Conservation (phyloP, 306 rosid species). For the Rosa rugosa region DNA sequence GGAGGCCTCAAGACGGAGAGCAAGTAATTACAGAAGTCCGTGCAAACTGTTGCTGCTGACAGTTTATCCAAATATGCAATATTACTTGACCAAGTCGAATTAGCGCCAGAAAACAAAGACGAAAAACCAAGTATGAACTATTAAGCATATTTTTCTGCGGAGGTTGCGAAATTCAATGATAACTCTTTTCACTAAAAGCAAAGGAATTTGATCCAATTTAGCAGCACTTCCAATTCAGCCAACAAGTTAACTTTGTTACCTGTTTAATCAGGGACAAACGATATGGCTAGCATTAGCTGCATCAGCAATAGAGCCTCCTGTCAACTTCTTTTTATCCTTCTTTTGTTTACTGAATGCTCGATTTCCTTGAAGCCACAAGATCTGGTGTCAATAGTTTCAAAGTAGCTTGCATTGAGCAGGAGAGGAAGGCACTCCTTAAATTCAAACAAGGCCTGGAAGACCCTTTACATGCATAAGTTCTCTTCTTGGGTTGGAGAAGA, state of each 20-base stretch:
- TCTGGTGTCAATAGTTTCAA: neutral
- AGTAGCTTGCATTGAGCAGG: neutral
- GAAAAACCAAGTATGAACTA: too few relatives aligned
- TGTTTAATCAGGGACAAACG: neutral
- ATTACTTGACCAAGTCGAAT: neutral
- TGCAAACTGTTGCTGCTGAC: neutral
- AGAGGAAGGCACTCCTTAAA: neutral
- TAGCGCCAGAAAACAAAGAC: too few relatives aligned
- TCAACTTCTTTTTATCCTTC: neutral
- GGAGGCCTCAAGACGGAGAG: neutral
- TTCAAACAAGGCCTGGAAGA: neutral
- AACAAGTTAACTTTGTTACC: neutral
- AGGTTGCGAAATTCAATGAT: neutral
- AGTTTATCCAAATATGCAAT: neutral
- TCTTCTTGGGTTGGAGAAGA: slow-evolving; percentile 26
- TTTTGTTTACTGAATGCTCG: neutral
- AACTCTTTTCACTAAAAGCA: too few relatives aligned
- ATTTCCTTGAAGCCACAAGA: neutral
- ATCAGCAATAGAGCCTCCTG: neutral
- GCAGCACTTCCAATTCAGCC: neutral
- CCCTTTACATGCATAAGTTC: neutral
- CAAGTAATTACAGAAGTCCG: neutral
- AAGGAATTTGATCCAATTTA: too few relatives aligned
- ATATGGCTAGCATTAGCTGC: neutral
- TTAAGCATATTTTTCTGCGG: too few relatives aligned